Evolutionary conservation across 192 early-diverging fungal genomes (phyloP).

Genomic region (Nowakowskiella sp.): DNA sequence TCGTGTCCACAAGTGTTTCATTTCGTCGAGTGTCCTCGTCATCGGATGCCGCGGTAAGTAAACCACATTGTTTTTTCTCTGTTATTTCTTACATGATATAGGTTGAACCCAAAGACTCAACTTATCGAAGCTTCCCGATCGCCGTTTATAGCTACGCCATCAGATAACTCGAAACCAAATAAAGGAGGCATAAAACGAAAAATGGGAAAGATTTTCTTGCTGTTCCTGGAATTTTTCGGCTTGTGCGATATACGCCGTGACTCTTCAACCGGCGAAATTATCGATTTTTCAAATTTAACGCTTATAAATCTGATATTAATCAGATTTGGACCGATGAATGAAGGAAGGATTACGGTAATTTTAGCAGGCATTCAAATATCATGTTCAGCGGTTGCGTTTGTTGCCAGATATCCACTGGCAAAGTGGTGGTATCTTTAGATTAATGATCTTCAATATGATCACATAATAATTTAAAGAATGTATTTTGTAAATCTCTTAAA

Average conservation of each 20-base stretch:
- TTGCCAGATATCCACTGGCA: conserved; percentile 62
- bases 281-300: conserved; percentile 83
- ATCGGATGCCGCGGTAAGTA: conserved; percentile 76
- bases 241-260: conserved; percentile 48
- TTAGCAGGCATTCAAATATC: conserved; percentile 55
- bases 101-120: conserved; percentile 33
- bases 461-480: too few species aligned
- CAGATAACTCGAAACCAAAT: conserved; percentile 9
- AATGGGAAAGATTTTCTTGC: conserved; percentile 48
- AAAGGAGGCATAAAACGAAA: conserved; percentile 23
- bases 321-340: conserved; percentile 62
- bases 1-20: conserved; percentile 91
- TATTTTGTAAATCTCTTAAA: too few species aligned
- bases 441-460: too few species aligned
- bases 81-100: conserved; percentile 14
- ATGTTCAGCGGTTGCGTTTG: conserved; percentile 55
- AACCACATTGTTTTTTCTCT: conserved; percentile 1
- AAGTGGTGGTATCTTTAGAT: conserved; percentile 14
- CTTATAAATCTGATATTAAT: conserved; percentile 87
- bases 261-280: conserved; percentile 32
- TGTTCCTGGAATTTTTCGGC: conserved; percentile 39
- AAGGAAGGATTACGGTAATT: conserved; percentile 45
- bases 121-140: conserved; percentile 30
- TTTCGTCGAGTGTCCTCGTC: conserved; percentile 90
- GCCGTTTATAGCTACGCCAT: neutral